phyloP scores from a whole-genome alignment of 371 early-diverging fungal genomes.

The Circinella minor region DNA sequence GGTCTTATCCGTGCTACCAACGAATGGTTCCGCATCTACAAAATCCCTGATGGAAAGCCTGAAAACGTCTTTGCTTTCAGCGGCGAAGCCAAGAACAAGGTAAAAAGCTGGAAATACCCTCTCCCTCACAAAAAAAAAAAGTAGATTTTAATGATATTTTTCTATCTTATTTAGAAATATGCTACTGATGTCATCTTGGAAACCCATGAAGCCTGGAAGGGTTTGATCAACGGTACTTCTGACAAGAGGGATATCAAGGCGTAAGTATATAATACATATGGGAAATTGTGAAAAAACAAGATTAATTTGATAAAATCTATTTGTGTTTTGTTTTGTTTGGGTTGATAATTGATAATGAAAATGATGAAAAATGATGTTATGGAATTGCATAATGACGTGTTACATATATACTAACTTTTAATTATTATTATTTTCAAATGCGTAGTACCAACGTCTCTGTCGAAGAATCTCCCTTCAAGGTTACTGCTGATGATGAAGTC shows the following conservation, averaged over 20 bases:
- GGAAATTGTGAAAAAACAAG: too few relatives aligned
- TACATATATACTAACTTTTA: not conserved
- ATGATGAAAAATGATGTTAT: conserved; percentile 5
- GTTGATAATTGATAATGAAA: too few relatives aligned
- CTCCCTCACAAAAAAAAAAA: too few relatives aligned
- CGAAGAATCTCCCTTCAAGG: conserved; percentile 75
- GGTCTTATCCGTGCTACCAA: conserved; percentile 91
- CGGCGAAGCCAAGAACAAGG: conserved; percentile 91
- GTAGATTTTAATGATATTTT: not conserved
- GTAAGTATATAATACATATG: conserved; percentile 45
- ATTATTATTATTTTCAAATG: conserved; percentile 8
- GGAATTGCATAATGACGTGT: not conserved
- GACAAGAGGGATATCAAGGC: conserved; percentile 74
- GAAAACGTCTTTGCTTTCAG: conserved; percentile 96
- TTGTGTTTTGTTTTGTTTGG: too few relatives aligned
- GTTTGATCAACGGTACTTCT: conserved; percentile 73
- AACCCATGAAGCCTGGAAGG: conserved; percentile 96
- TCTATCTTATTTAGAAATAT: conserved; percentile 65
- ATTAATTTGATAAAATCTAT: too few relatives aligned
- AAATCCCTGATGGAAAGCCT: conserved; percentile 97
- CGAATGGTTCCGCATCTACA: conserved; percentile 98
- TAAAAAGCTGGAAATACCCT: conserved; percentile 11
- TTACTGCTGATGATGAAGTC: conserved; percentile 58
- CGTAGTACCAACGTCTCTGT: conserved; percentile 73
- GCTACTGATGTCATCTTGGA: conserved; percentile 93